phyloP scores from a whole-genome alignment of 148 eudicot species.

The Salicornia ramosissima region DNA sequence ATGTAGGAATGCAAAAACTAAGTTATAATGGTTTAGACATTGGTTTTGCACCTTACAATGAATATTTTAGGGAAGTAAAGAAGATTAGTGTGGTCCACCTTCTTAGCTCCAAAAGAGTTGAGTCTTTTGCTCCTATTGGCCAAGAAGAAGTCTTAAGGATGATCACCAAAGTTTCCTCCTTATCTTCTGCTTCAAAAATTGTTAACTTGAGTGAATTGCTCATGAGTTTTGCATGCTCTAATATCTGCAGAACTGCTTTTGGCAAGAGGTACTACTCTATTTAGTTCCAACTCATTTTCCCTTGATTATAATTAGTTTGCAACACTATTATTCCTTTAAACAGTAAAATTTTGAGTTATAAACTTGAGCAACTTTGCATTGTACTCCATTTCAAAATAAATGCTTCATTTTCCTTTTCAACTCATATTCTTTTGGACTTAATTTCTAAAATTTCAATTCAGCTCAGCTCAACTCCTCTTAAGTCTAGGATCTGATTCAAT shows the following conservation, averaged over 20 bases:
- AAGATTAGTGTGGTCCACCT: slow-evolving; percentile 23
- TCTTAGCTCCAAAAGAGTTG: slow-evolving; percentile 19
- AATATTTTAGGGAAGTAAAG: slow-evolving; percentile 20
- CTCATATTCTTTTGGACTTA: too few species aligned
- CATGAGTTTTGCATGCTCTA: neutral
- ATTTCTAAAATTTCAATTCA: too few species aligned
- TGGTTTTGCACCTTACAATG: neutral
- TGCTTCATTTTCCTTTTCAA: too few species aligned
- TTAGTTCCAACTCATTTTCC: too few species aligned
- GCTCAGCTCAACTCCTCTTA: too few species aligned
- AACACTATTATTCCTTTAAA: too few species aligned
- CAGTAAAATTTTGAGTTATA: too few species aligned
- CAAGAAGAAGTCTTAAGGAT: slow-evolving; percentile 23
- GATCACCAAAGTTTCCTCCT: slow-evolving; percentile 5
- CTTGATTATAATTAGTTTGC: too few species aligned
- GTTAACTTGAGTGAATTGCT: slow-evolving; percentile 22
- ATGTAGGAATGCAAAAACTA: neutral
- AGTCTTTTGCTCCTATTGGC: slow-evolving; percentile 11
- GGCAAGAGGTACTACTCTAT: slow-evolving; percentile 22
- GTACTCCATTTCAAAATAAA: too few species aligned
- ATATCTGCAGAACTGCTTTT: slow-evolving; percentile 26
- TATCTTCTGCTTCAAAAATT: slow-evolving; percentile 1
- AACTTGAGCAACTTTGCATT: too few species aligned
- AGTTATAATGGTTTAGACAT: slow-evolving; percentile 21
- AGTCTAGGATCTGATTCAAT: too few species aligned